These are phyloP conservation scores for Gamarada debralockiae DNA, from an alignment of 495 filamentous ascomycete species.

Conservation along the genomic window DNA sequence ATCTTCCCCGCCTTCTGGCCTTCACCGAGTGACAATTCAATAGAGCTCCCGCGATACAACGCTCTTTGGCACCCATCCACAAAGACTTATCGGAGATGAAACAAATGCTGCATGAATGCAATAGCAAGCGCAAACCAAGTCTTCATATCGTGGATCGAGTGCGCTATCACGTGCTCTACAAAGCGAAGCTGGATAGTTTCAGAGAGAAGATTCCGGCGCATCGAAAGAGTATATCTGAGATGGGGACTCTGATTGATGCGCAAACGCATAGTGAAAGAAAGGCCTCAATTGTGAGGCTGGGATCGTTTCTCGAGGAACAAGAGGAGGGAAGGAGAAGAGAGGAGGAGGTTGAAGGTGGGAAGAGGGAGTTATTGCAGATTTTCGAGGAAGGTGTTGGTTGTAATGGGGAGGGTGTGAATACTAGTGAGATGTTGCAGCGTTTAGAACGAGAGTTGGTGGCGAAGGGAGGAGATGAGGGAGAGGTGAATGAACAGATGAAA, in stretches of 20 bases:
- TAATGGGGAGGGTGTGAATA: too few relatives aligned
- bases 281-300: background rate
- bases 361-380: too few relatives aligned
- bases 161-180: background rate
- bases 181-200: slow-evolving; percentile 1
- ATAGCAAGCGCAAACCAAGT: slow-evolving; percentile 1
- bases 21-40: background rate
- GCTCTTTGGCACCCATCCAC: slow-evolving; percentile 4
- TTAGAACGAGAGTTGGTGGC: too few relatives aligned
- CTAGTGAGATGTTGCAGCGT: too few relatives aligned
- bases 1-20: background rate
- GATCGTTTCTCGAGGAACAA: too few relatives aligned
- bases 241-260: background rate
- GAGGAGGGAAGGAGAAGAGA: too few relatives aligned
- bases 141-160: slow-evolving; percentile 7
- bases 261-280: background rate
- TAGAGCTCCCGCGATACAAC: slow-evolving; percentile 2
- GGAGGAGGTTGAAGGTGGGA: too few relatives aligned
- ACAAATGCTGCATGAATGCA: background rate
- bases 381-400: too few relatives aligned
- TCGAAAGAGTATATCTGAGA: slow-evolving; percentile 4
- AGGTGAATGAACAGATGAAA: too few relatives aligned
- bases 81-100: slow-evolving; percentile 1
- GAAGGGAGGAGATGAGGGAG: too few relatives aligned
- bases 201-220: slow-evolving; percentile 1